phyloP scores from a whole-genome alignment of 352 stramenopile genomes.

The Pythium rishiriense region DNA sequence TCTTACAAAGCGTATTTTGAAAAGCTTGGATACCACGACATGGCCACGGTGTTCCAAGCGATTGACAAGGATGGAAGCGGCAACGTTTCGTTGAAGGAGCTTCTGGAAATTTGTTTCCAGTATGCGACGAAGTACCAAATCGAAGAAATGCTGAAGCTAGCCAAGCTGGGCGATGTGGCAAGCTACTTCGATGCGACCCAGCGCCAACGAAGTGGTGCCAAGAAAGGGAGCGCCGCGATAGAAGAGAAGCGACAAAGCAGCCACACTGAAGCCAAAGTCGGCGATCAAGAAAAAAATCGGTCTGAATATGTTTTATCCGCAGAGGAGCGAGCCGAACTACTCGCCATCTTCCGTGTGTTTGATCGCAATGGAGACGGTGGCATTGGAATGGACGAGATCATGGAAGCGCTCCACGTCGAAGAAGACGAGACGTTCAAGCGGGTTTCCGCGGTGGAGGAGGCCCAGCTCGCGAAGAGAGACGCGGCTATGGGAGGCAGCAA shows the following conservation, averaged over 20 bases:
- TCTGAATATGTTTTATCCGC: slow-evolving; percentile 16
- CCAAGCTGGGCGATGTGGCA: slow-evolving; percentile 60
- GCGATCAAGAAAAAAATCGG: background rate
- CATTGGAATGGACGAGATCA: slow-evolving; percentile 72
- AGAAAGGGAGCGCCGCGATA: background rate
- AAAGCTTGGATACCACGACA: slow-evolving; percentile 63
- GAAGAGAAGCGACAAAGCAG: background rate
- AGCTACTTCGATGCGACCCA: slow-evolving; percentile 39
- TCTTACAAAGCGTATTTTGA: slow-evolving; percentile 64
- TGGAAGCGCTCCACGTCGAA: slow-evolving; percentile 64
- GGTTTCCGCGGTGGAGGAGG: slow-evolving; percentile 39
- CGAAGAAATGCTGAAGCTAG: slow-evolving; percentile 69
- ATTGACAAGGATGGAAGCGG: slow-evolving; percentile 70
- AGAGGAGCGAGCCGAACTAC: slow-evolving; percentile 47
- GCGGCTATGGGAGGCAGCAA: background rate
- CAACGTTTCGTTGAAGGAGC: slow-evolving; percentile 53
- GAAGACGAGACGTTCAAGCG: slow-evolving; percentile 60
- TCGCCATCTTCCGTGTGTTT: slow-evolving; percentile 71
- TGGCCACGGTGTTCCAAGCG: slow-evolving; percentile 63
- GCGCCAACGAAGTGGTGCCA: background rate
- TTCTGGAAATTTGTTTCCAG: slow-evolving; percentile 68
- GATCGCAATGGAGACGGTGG: slow-evolving; percentile 65
- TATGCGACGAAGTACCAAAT: slow-evolving; percentile 60
- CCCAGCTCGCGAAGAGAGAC: slow-evolving; percentile 22
- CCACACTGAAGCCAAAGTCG: background rate